These are phyloP conservation scores for Cardamine occulta DNA, from an alignment of 345 rosid species.

Conservation along the genomic window DNA sequence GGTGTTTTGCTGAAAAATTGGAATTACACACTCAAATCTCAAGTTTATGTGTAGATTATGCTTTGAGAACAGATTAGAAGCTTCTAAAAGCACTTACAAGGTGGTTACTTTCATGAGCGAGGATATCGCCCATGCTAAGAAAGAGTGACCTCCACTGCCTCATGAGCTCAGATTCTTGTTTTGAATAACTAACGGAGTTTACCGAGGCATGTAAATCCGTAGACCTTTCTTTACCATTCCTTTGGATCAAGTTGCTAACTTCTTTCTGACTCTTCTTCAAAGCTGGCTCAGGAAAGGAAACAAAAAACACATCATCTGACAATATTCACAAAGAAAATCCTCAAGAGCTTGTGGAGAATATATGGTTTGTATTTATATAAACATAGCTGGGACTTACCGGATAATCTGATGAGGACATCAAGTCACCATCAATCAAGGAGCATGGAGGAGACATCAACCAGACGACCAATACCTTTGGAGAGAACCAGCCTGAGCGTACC, in stretches of 20 bases:
- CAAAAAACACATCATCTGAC: not conserved
- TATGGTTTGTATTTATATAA: not conserved
- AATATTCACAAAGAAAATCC: not conserved
- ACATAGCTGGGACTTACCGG: constrained; percentile 50
- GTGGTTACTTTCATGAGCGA: constrained; percentile 64
- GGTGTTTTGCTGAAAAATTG: constrained; percentile 59
- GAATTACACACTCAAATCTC: constrained; percentile 7
- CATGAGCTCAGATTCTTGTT: constrained; percentile 63
- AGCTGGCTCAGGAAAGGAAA: constrained; percentile 43
- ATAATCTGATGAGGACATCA: no score
- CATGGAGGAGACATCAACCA: no score
- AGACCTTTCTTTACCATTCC: constrained; percentile 52
- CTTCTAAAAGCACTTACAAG: constrained; percentile 60
- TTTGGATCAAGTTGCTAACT: constrained; percentile 63
- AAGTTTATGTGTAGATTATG: not conserved
- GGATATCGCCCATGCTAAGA: constrained; percentile 73
- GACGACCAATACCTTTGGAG: no score
- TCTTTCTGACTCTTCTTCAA: constrained; percentile 84
- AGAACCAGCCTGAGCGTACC: no score
- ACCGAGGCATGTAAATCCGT: constrained; percentile 41
- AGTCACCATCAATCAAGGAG: no score
- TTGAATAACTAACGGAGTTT: constrained; percentile 46
- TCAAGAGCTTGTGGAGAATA: not conserved
- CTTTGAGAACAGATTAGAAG: not conserved
- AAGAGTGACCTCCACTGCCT: constrained; percentile 83